Conservation (phyloP, 768 basidiomycete genomes). For the Sporobolomyces roseus region DNA sequence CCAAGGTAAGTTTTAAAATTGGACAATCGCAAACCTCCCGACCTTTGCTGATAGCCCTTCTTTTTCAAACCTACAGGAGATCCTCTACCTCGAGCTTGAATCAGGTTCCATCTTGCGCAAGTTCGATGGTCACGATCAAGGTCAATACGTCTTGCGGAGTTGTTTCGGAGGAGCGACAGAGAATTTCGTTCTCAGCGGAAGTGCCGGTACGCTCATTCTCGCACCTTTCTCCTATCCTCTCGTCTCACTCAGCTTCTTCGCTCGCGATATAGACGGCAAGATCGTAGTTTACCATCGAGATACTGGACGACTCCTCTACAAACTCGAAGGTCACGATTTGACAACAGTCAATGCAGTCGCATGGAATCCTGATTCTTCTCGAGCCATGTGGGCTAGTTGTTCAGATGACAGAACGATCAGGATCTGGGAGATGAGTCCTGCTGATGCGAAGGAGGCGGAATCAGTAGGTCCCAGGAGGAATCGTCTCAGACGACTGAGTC, state of each 20-base stretch:
- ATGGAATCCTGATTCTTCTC: conserved; percentile 62
- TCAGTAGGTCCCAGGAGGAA: neutral
- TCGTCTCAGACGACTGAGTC: neutral
- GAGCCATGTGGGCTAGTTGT: conserved; percentile 90
- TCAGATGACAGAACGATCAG: conserved; percentile 87
- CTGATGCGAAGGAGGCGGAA: neutral
- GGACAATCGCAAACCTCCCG: neutral
- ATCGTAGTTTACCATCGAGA: conserved; percentile 95
- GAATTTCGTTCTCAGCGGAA: conserved; percentile 86
- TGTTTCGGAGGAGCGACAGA: conserved; percentile 88
- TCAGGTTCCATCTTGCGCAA: conserved; percentile 66
- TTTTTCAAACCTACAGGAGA: conserved; percentile 59
- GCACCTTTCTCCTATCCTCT: neutral
- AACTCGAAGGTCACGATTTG: conserved; percentile 77
- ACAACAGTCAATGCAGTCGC: conserved; percentile 93
- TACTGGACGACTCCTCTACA: conserved; percentile 74
- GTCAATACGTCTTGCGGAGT: conserved; percentile 78
- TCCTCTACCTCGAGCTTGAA: conserved; percentile 78
- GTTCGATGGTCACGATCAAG: conserved; percentile 80
- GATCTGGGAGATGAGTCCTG: conserved; percentile 61
- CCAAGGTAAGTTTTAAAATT: conserved; percentile 69
- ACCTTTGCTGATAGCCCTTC: neutral
- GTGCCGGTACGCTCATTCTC: conserved; percentile 67
- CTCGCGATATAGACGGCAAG: conserved; percentile 60
- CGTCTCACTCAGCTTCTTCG: neutral